These are phyloP conservation scores for Brasilioporus rufonigricans DNA, from an alignment of 768 basidiomycete species.

Conservation along the genomic window DNA sequence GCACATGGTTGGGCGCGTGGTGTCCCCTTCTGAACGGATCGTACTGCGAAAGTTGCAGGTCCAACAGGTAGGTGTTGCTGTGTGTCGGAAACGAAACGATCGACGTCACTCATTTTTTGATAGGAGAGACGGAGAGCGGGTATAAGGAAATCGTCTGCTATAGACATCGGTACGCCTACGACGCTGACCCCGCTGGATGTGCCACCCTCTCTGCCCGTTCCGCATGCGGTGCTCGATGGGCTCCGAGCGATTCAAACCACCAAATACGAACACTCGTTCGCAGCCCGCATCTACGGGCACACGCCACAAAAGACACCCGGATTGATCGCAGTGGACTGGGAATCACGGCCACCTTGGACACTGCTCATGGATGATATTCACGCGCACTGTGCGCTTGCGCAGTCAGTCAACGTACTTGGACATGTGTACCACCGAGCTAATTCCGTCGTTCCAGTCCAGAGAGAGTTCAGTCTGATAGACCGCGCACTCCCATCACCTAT, in stretches of 20 bases:
- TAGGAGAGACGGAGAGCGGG: conserved; percentile 23
- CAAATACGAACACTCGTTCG: conserved; percentile 62
- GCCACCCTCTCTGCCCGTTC: conserved; percentile 23
- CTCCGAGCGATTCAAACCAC: conserved; percentile 60
- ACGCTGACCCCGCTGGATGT: conserved; percentile 29
- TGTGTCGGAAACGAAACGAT: neutral
- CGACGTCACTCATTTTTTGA: too few species aligned
- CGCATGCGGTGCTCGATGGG: conserved; percentile 43
- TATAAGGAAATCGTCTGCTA: neutral
- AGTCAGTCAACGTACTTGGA: conserved; percentile 39
- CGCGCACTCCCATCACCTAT: conserved; percentile 58
- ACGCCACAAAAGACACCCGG: conserved; percentile 24
- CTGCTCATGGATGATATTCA: conserved; percentile 69
- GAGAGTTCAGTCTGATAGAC: conserved; percentile 42
- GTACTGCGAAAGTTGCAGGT: conserved; percentile 46
- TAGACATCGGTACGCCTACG: conserved; percentile 1
- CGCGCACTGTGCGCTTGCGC: conserved; percentile 58
- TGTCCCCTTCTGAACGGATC: conserved; percentile 34
- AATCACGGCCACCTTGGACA: conserved; percentile 70
- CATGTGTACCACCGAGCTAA: neutral
- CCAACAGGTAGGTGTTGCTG: conserved; percentile 25
- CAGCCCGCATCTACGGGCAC: conserved; percentile 57
- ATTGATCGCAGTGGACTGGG: conserved; percentile 68
- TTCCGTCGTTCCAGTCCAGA: conserved; percentile 41
- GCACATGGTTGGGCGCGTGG: conserved; percentile 6